Base-by-base conservation (phyloP, 2,329 filamentous ascomycete species). In the Clarireedia sp. region DNA sequence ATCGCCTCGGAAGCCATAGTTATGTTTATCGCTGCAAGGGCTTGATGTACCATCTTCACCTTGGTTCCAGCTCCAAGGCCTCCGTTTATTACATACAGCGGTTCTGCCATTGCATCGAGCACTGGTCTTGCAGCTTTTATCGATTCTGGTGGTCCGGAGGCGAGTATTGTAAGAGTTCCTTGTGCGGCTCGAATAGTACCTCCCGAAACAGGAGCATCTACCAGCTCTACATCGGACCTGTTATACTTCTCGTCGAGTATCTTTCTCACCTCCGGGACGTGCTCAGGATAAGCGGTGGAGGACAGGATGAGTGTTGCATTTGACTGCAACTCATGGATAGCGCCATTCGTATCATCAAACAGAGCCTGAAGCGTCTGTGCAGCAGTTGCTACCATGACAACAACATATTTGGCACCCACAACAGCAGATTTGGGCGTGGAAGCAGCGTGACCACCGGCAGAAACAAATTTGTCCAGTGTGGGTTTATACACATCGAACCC, bases 341-440 rank as follows among this genome's bases (percentile, higher is more conserved):
- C 84, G 3, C 81, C 77, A 46, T 75, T 74, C 1, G 77, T 73
- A 1, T 74, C 75, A 26, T 81, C 80, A 60, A 90, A 82, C 1
- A 90, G 71, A 0, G 86, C 83, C 0, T 72, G 59, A n/a, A 87
- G 79, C 9, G 82, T 85, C 67, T 90, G 87, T 41, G 80, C 76
- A 2, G 85, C 81, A 0, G 85, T 88, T 7, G 86, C 86, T 1
- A 90, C 87, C 87, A 90, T 90, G 68, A 83, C 83, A 29, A 90
- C 77, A 64, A 85, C 82, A 68, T 80, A 83, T 23, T 75, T 63
- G 61, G 80, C 82, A 37, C 74, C 77, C 46, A 72, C 71, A 16
- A 85, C 86, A 0, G 84, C 81, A 12, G 81, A 81, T 33, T 78
- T 75, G 2, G 85, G 79, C 0, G 83, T 83, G 0, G 76, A 71